Percentiles rank a stretch among this genome's conserved stretches.
Evolutionary conservation across 2,329 filamentous ascomycete species (phyloP).

Genomic region (Acephala macrosclerotiorum): DNA sequence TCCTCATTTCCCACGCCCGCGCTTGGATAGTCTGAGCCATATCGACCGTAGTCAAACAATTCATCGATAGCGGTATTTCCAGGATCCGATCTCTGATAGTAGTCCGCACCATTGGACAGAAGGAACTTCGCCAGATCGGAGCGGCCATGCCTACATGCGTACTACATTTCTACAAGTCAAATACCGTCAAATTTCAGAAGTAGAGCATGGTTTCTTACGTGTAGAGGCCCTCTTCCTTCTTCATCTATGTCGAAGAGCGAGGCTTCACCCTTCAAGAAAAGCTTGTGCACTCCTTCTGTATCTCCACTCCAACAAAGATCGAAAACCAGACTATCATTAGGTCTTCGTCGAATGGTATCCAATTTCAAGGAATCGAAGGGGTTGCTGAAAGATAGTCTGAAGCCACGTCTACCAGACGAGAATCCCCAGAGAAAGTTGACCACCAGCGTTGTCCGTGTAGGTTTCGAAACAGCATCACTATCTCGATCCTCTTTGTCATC

Average conservation of each 20-base stretch:
- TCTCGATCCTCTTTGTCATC: background rate
- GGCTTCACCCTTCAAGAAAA: slow-evolving; percentile 18
- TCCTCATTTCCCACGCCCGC: too few relatives aligned
- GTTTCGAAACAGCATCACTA: background rate
- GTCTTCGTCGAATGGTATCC: slow-evolving; percentile 17
- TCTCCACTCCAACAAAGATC: background rate
- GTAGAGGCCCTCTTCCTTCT: slow-evolving; percentile 5
- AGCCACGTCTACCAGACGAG: slow-evolving; percentile 17
- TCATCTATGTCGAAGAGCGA: slow-evolving; percentile 23
- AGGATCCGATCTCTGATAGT: background rate
- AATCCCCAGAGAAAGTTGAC: slow-evolving; percentile 18
- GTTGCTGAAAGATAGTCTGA: slow-evolving; percentile 15
- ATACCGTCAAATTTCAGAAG: background rate
- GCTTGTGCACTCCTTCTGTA: slow-evolving; percentile 8
- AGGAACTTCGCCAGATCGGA: slow-evolving; percentile 9
- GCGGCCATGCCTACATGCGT: slow-evolving; percentile 4
- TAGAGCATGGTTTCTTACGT: slow-evolving; percentile 10
- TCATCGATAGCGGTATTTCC: slow-evolving; percentile 8
- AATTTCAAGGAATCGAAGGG: slow-evolving; percentile 14
- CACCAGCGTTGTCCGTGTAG: slow-evolving; percentile 2
- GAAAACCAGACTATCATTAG: slow-evolving; percentile 13
- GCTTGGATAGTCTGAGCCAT: background rate
- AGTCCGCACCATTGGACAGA: slow-evolving; percentile 3
- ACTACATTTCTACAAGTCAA: slow-evolving; percentile 4
- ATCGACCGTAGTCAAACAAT: background rate